Conservation (phyloP, 352 stramenopile species). For the Thalassiosira mediterranea region DNA sequence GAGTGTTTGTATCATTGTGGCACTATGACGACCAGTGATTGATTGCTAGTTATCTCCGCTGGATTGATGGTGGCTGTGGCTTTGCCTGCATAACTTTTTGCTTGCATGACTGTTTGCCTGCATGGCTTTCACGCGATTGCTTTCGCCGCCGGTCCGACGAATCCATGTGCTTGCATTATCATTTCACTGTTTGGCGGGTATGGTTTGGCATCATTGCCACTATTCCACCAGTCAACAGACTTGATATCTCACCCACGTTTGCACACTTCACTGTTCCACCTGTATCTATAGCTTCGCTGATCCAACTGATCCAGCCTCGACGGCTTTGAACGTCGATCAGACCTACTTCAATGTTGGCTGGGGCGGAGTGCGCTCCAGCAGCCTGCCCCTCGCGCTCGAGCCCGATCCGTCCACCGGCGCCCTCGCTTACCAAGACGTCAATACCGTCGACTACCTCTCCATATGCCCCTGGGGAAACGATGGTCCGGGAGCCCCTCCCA, state of each 20-base stretch:
- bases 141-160: too few relatives aligned
- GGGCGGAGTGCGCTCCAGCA: conserved; percentile 9
- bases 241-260: not conserved
- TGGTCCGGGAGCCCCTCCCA: not conserved
- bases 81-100: not conserved
- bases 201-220: too few relatives aligned
- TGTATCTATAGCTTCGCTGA: conserved; percentile 11
- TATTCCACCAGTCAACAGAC: too few relatives aligned
- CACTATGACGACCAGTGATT: too few relatives aligned
- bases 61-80: not conserved
- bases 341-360: conserved; percentile 35
- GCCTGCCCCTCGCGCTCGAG: conserved; percentile 21
- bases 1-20: conserved; percentile 15
- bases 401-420: not conserved
- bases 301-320: conserved; percentile 6
- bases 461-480: conserved; percentile 8
- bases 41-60: too few relatives aligned
- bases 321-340: conserved; percentile 22
- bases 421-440: not conserved
- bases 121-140: not conserved
- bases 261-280: not conserved
- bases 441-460: conserved; percentile 4
- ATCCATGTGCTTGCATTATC: too few relatives aligned
- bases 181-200: too few relatives aligned
- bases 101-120: not conserved